These are phyloP conservation scores for Candida jianshihensis DNA, from an alignment of 805 yeast genomes.

Conservation along the genomic window DNA sequence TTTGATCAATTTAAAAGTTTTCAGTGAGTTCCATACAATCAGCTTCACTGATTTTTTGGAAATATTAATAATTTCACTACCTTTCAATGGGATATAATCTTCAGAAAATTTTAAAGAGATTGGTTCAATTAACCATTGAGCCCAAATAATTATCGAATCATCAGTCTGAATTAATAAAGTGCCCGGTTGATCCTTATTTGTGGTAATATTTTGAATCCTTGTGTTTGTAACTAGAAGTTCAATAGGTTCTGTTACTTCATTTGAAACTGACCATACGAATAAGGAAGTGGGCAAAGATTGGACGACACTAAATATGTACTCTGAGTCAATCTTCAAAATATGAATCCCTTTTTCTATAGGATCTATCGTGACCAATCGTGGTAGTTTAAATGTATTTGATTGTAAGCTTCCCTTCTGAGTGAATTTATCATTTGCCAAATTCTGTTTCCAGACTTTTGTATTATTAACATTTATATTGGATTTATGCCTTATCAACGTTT, in stretches of 20 bases:
- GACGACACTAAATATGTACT: constrained; percentile 1
- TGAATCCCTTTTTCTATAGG: constrained; percentile 3
- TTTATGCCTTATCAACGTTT: neutral
- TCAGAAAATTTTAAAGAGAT: neutral
- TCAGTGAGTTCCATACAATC: constrained; percentile 4
- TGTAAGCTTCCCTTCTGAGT: neutral
- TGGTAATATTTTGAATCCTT: constrained; percentile 5
- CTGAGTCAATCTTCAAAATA: neutral
- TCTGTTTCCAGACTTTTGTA: constrained; percentile 9
- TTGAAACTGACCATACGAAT: constrained; percentile 9
- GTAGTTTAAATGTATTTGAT: constrained; percentile 2
- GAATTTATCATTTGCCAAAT: constrained; percentile 3
- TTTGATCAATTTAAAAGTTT: constrained; percentile 1
- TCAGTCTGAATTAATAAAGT: constrained; percentile 4
- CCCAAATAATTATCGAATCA: constrained; percentile 10
- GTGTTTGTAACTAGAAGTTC: constrained; percentile 7
- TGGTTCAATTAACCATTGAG: neutral
- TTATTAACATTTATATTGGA: neutral
- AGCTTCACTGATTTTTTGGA: neutral
- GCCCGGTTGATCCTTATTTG: neutral
- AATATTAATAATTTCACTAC: constrained; percentile 3
- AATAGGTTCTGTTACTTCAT: constrained; percentile 1
- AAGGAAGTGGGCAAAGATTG: constrained; percentile 13
- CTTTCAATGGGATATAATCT: constrained; percentile 1
- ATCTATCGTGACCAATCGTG: constrained; percentile 4